phyloP scores from a whole-genome alignment of 2,329 filamentous ascomycete genomes.

The Chalaropsis ovoidea region DNA sequence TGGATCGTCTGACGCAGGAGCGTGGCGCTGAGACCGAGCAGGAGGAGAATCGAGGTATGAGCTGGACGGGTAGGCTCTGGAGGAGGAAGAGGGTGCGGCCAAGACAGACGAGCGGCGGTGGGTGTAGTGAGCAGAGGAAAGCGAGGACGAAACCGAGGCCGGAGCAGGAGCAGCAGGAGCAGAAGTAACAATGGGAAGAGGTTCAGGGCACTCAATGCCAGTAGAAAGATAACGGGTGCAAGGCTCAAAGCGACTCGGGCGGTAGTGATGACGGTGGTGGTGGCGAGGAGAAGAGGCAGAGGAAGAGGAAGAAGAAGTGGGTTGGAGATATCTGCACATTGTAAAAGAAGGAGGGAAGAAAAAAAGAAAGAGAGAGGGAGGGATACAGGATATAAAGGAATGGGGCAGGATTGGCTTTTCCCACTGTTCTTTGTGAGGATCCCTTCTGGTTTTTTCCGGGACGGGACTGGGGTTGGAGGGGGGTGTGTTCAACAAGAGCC shows the following conservation, averaged over 20 bases:
- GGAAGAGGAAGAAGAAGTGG: slow-evolving; percentile 6
- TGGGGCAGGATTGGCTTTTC: not conserved
- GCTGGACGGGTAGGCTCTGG: not conserved
- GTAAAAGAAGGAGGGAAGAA: slow-evolving; percentile 7
- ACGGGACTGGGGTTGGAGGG: not conserved
- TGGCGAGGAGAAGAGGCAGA: not conserved
- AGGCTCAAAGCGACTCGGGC: not conserved
- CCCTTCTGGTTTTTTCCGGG: not conserved
- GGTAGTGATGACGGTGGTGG: not conserved
- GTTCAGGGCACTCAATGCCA: not conserved
- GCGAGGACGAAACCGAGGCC: not conserved
- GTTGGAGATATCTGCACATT: slow-evolving; percentile 13
- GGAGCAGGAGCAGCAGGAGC: not conserved
- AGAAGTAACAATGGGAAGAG: not conserved
- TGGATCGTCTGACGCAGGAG: not conserved
- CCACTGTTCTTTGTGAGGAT: not conserved
- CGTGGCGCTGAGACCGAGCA: not conserved
- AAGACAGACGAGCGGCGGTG: not conserved
- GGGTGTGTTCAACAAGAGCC: not conserved
- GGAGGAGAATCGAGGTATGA: not conserved
- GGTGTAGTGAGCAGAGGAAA: not conserved
- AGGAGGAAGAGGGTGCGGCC: not conserved
- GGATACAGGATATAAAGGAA: slow-evolving; percentile 10
- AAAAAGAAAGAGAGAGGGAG: slow-evolving; percentile 13
- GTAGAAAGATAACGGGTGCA: not conserved